Base-by-base conservation (phyloP, 2,329 filamentous ascomycete species). In the Blumeriella jaapii region DNA sequence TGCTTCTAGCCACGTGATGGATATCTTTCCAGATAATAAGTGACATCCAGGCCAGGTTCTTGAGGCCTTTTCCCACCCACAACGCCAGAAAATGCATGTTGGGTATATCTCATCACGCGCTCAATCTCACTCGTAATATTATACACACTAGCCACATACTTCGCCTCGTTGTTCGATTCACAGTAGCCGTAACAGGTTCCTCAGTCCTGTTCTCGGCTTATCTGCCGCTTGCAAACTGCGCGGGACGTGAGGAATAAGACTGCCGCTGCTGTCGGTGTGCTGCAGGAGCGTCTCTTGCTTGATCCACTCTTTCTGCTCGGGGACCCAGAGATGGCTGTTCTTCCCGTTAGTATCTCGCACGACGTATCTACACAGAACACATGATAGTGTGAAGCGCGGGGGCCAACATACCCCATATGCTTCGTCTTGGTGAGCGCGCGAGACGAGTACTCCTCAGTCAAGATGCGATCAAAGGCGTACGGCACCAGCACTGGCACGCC, bases 401-500 rank as follows among this genome's bases (percentile, higher is more conserved):
- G n/a, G n/a, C n/a, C n/a, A 31, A 44, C 74, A 55, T 57, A 81
- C 76, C 69, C 70, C 50, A 71, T 60, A 60, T 69, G 80, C 35
- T 72, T 61, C 1, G 77, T 79, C 2, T 62, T 60, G 0, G 71
- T 67, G 37, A 83, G 54, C 16, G 72, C 70, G 58, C 68, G 72
- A n/a, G 61, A 56, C 18, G 69, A 65, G 48, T 84, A 84, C 59
- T 84, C 79, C 18, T 73, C 68, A 3, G 64, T 63, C 36, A 84
- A 57, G 17, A 82, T 71, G 51, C 66, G 67, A 48, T 82, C 76
- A 44, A 79, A 81, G 36, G 64, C 66, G 53, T 74, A 80, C 3
- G 84, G 84, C 15, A 91, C 69, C 45, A 67, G 68, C 15, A 80
- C 80, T 9, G 67, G 61, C 2, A 82, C 74, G 13, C 80, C 82